A percentile compares a stretch with the other conserved stretches of the same genome.
These are phyloP conservation scores for Blastobotrys aristatus DNA, from an alignment of 1,139 yeast genomes.

Conservation along the genomic window DNA sequence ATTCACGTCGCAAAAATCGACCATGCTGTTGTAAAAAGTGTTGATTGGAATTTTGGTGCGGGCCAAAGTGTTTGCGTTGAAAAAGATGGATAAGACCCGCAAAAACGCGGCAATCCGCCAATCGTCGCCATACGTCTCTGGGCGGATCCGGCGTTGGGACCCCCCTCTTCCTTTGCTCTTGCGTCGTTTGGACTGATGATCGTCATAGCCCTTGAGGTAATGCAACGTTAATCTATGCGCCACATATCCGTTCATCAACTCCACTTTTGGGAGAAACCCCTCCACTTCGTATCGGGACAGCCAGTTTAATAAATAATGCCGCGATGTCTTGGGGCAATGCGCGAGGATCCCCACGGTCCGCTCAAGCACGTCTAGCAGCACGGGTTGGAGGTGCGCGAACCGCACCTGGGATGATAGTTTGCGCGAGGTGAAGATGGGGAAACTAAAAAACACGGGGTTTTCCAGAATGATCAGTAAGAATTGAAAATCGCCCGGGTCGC, in stretches of 20 bases:
- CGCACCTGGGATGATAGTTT: neutral
- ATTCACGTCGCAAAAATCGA: constrained; percentile 70
- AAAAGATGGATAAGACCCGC: constrained; percentile 50
- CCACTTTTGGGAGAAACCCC: constrained; percentile 30
- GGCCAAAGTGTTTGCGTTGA: constrained; percentile 47
- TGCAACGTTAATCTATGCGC: constrained; percentile 33
- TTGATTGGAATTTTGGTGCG: constrained; percentile 42
- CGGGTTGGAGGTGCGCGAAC: constrained; percentile 18
- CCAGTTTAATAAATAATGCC: constrained; percentile 55
- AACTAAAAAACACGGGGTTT: constrained; percentile 29
- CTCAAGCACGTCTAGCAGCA: constrained; percentile 61
- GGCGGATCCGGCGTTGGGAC: constrained; percentile 37
- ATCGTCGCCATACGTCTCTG: constrained; percentile 66
- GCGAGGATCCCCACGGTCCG: constrained; percentile 63
- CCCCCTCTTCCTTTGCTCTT: constrained; percentile 9
- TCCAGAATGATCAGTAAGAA: constrained; percentile 33
- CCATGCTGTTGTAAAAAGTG: constrained; percentile 70
- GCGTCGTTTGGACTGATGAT: constrained; percentile 31
- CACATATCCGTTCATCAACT: constrained; percentile 36
- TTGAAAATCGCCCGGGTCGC: constrained; percentile 25
- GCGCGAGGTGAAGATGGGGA: constrained; percentile 22
- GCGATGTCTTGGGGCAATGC: constrained; percentile 40
- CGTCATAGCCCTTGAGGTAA: constrained; percentile 11
- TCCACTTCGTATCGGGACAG: constrained; percentile 40
- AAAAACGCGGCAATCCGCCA: constrained; percentile 78